Evolutionary conservation across 2,329 filamentous ascomycete species (phyloP).

Genomic region (Apiospora rasikravindrae): DNA sequence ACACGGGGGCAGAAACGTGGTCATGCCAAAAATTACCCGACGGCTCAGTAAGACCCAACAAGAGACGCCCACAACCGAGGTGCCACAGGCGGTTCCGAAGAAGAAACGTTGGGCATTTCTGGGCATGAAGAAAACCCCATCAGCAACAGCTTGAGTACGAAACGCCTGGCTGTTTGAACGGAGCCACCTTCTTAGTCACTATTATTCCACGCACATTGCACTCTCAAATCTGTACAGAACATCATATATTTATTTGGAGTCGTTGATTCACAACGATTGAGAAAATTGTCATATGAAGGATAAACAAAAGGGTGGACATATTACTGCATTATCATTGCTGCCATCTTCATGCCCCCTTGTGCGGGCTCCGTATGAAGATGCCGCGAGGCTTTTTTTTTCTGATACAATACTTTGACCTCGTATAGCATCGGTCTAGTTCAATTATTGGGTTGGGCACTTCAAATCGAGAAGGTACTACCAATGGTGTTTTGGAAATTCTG

Average conservation of each 20-base stretch:
- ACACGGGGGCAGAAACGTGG: neutral
- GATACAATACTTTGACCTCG: neutral
- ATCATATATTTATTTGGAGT: neutral
- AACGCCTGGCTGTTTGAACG: neutral
- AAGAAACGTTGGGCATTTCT: constrained; percentile 5
- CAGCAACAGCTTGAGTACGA: neutral
- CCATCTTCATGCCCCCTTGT: neutral
- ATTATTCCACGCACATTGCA: neutral
- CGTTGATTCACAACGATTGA: neutral
- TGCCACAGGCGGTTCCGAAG: neutral
- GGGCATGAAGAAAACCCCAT: neutral
- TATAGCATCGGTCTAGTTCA: neutral
- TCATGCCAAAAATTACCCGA: neutral
- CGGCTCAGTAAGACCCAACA: neutral
- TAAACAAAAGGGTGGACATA: neutral
- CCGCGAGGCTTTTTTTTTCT: neutral
- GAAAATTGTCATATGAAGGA: neutral
- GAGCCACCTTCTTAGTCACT: neutral
- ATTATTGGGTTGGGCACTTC: neutral
- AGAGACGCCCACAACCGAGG: neutral
- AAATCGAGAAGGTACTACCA: neutral
- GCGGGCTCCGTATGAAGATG: neutral
- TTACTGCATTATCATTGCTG: neutral
- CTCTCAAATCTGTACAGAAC: neutral
- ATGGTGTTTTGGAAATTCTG: neutral